Evolutionary conservation across 345 rosid species (phyloP).

Genomic region (Lepidium sativum): DNA sequence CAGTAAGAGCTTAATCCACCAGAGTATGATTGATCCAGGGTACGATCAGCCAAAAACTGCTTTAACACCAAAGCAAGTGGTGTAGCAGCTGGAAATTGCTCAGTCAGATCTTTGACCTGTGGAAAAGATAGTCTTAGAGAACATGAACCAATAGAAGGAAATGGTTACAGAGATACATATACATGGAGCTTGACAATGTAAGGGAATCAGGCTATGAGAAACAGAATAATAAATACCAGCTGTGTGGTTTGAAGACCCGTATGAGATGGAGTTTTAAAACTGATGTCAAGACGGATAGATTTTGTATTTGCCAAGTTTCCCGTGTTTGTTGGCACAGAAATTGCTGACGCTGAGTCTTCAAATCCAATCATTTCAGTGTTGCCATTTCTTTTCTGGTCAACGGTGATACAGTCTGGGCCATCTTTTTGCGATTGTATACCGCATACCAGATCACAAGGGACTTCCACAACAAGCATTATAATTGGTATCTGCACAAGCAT

Average conservation of each 20-base stretch:
- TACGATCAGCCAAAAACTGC: slow-evolving; percentile 96
- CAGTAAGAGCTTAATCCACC: slow-evolving; percentile 99
- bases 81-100: slow-evolving; percentile 86
- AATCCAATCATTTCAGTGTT: slow-evolving; percentile 35
- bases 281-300: slow-evolving; percentile 83
- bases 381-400: slow-evolving; percentile 36
- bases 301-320: slow-evolving; percentile 40
- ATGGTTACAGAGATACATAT: background rate
- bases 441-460: slow-evolving; percentile 70
- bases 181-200: background rate
- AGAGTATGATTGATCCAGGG: slow-evolving; percentile 93
- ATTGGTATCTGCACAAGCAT: slow-evolving; percentile 65
- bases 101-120: slow-evolving; percentile 84
- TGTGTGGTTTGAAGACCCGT: slow-evolving; percentile 93
- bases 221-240: slow-evolving; percentile 41
- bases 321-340: slow-evolving; percentile 29
- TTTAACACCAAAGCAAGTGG: slow-evolving; percentile 96
- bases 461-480: slow-evolving; percentile 94
- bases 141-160: no score
- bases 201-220: background rate
- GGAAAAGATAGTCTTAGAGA: slow-evolving; percentile 14
- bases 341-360: slow-evolving; percentile 50
- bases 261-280: slow-evolving; percentile 86
- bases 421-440: slow-evolving; percentile 65
- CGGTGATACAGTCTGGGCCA: slow-evolving; percentile 28